Base-by-base conservation (phyloP, 2,329 filamentous ascomycete species). In the Trichoderma sp. region DNA sequence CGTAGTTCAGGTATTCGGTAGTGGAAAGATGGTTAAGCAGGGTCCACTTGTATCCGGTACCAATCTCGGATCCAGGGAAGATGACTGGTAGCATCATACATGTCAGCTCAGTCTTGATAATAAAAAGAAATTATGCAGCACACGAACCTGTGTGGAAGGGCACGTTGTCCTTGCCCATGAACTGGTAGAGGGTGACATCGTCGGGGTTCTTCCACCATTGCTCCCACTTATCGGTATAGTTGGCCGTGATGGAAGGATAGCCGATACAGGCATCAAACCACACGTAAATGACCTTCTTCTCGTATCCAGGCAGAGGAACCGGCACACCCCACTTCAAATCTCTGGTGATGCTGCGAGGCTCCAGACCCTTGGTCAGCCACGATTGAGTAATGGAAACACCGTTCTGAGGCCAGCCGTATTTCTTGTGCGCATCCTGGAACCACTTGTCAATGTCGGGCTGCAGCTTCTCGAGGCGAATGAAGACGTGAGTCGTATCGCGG, bases 191-290 rank as follows among this genome's bases (percentile, higher is more conserved):
- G 77, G 91, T 88, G 59, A 97, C 94, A 40, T 97, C 86, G 56
- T 97, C 91, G 0, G 93, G 93, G 79, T 96, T 91, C 77, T 91
- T 90, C 94, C 94, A 97, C 94, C 94, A 97, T 77, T 92, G 87
- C 83, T 97, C 90, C 94, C 94, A 97, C 72, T 96, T 86, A 67
- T 88, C 84, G 5, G 94, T 97, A 79, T 97, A 97, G 75, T 89
- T 94, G 72, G 92, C 93, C 1, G 94, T 97, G 74, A 97, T 97
- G 1, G 93, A 97, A n/a, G 94, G 90, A 78, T 97, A 97, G 24
- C 94, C 94, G 76, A 97, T 96, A 80, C 92, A 96, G 67, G 93
- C 93, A 78, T 97, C 93, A 77, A 97, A 93, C 93, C 91, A 92
- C 70, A 97, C 94, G 77, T 97, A 97, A 73, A 97, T 89, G 71